Evolutionary conservation across 805 yeast genomes (phyloP), one percentile per base, ranked within the genome.

Genomic region (Ogataea nonfermentans): DNA sequence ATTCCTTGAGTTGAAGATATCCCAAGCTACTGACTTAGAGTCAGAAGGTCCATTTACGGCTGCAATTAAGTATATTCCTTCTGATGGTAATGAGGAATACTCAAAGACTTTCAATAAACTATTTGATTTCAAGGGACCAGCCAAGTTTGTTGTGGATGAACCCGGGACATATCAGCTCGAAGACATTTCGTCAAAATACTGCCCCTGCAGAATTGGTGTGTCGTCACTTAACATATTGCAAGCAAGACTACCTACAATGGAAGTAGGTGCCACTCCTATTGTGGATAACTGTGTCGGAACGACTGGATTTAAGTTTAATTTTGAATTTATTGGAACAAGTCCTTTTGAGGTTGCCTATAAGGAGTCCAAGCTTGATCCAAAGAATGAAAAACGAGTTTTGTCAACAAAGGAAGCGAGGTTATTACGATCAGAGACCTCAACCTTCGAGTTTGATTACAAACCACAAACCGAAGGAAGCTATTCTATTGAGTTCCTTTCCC

Each of bases 251-350:
- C 76, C 75, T 3, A 69, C 73, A 2, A 65, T 72, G 13, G 55
- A 56, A 2, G 68, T 77, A 11, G 31, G 49, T 2, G 78, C 88
- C 1, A 67, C 67, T 10, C 78, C 91, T 3, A 78, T 91, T 2
- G 68, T 78, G 17, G 98, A 91, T 53, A 77, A 83, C 34, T 93
- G 99, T 66, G 84, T 93, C 22, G 99, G 99, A 0, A 87, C 89
- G 31, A 81, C 88, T 7, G 99, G 97, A 0, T 77, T 70, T 50
- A 67, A 68, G 16, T 78, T 89, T 43, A 70, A 73, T 23, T 88
- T 87, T 46, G 85, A 81, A 35, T 69, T 90, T 42, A 62, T 72
- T 4, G 98, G 99, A 12, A 76, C 80, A 20, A 84, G 95, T 0
- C 97, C 98, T 1, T 93, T 84, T 64, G 72, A 71, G 39, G 70